A percentile compares a stretch with the other conserved stretches of the same genome.
Conservation (phyloP, 2,329 filamentous ascomycete species). For the Daldinia eschscholtzii region DNA sequence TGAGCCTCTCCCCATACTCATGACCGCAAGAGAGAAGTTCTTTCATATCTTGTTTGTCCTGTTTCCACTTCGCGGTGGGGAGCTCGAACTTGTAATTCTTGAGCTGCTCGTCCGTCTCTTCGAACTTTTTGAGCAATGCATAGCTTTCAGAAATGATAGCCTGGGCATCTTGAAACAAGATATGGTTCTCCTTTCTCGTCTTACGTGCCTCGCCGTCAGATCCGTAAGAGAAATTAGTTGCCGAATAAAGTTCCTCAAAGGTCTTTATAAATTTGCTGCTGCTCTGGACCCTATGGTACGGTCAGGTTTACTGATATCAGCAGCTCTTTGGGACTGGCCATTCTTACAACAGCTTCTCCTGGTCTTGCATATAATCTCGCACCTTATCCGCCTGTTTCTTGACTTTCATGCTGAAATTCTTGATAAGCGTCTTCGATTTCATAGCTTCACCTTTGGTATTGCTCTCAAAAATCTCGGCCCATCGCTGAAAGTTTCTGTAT, state of each 20-base stretch:
- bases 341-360: constrained; percentile 51
- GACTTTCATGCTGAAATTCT: constrained; percentile 46
- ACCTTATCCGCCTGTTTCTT: constrained; percentile 41
- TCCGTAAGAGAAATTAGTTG: neutral
- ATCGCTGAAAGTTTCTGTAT: constrained; percentile 46
- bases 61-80: constrained; percentile 51
- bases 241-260: constrained; percentile 42
- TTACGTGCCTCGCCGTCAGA: neutral
- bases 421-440: constrained; percentile 51
- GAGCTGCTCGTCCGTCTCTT: constrained; percentile 47
- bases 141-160: constrained; percentile 43
- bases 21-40: constrained; percentile 52
- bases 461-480: constrained; percentile 49
- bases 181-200: constrained; percentile 44
- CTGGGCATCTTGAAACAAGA: constrained; percentile 47
- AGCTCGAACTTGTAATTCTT: constrained; percentile 45
- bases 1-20: constrained; percentile 51
- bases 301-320: neutral
- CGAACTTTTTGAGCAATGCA: constrained; percentile 56
- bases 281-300: constrained; percentile 40
- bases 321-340: neutral
- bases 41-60: constrained; percentile 53
- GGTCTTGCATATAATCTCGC: constrained; percentile 41
- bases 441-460: constrained; percentile 48
- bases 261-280: constrained; percentile 24